phyloP scores from a whole-genome alignment of 1,284 basidiomycete species.

The Mycosarcoma mackinlayi region DNA sequence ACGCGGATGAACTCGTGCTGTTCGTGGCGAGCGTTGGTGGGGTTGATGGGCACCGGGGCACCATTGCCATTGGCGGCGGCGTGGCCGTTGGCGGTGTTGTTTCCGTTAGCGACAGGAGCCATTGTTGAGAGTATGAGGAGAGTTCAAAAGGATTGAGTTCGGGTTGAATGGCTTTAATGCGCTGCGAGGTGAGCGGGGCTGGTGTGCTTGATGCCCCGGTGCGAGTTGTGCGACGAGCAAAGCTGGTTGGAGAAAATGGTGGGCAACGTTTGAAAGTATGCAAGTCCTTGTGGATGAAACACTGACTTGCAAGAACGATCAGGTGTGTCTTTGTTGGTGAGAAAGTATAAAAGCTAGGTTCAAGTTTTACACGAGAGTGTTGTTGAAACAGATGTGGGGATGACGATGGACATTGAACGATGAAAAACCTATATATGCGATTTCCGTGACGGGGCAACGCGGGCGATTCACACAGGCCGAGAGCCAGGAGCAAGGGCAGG shows the following conservation, averaged over 20 bases:
- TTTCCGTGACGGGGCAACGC: no score
- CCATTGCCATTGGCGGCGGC: slow-evolving; percentile 31
- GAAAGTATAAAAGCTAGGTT: background rate
- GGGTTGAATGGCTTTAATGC: slow-evolving; percentile 41
- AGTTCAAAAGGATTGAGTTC: slow-evolving; percentile 18
- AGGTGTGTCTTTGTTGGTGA: slow-evolving; percentile 1
- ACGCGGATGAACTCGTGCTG: slow-evolving; percentile 63
- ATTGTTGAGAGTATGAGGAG: slow-evolving; percentile 35
- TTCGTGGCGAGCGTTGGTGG: slow-evolving; percentile 67
- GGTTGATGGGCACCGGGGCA: slow-evolving; percentile 58
- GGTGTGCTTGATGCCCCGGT: slow-evolving; percentile 66
- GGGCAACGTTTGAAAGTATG: slow-evolving; percentile 44
- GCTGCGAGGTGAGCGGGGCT: slow-evolving; percentile 59
- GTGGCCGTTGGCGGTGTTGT: slow-evolving; percentile 27
- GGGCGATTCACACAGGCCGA: no score
- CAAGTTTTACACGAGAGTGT: no score
- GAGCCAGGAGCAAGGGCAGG: no score
- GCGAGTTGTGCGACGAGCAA: slow-evolving; percentile 64
- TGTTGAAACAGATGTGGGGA: no score
- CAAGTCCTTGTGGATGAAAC: slow-evolving; percentile 45
- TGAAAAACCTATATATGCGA: no score
- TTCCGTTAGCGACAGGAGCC: slow-evolving; percentile 62
- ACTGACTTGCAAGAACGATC: slow-evolving; percentile 41
- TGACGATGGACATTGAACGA: no score
- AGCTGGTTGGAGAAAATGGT: slow-evolving; percentile 67